phyloP scores from a whole-genome alignment of 768 basidiomycete genomes.

The Collybia sordida region DNA sequence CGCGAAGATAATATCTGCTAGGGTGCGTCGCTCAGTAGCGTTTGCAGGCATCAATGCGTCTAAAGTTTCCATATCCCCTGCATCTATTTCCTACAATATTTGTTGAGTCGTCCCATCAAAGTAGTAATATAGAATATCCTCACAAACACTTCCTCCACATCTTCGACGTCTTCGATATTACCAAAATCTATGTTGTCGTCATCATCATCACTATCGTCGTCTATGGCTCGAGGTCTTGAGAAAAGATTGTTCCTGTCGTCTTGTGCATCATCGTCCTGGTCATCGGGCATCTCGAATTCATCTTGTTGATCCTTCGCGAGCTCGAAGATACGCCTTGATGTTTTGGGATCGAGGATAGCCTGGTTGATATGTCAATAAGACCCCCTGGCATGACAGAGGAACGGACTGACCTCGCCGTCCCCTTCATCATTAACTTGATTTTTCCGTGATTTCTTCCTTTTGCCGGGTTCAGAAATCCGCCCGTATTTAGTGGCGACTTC shows the following conservation, averaged over 20 bases:
- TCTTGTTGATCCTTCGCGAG: conserved; percentile 93
- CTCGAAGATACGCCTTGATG: conserved; percentile 85
- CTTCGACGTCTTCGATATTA: conserved; percentile 41
- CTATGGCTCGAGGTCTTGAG: conserved; percentile 30
- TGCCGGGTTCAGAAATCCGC: conserved; percentile 71
- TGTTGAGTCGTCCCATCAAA: conserved; percentile 9
- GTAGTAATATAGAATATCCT: conserved; percentile 20
- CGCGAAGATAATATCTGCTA: conserved; percentile 96
- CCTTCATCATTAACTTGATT: conserved; percentile 48
- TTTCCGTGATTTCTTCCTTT: conserved; percentile 61
- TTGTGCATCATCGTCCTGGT: conserved; percentile 51
- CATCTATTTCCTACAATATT: conserved; percentile 76
- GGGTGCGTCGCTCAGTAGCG: conserved; percentile 73
- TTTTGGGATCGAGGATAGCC: conserved; percentile 77
- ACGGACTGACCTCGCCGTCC: conserved; percentile 46
- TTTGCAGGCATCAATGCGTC: conserved; percentile 80
- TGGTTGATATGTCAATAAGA: conserved; percentile 26
- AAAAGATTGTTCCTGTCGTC: conserved; percentile 22
- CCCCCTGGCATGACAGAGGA: conserved; percentile 11
- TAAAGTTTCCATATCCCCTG: conserved; percentile 82
- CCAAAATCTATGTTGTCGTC: conserved; percentile 30
- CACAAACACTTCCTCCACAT: conserved; percentile 66
- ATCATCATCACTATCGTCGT: conserved; percentile 52
- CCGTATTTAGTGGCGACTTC: conserved; percentile 78
- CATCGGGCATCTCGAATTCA: conserved; percentile 69